These are phyloP conservation scores for Macrophomina phaseolina DNA, from an alignment of 2,329 filamentous ascomycete genomes.

Conservation along the genomic window DNA sequence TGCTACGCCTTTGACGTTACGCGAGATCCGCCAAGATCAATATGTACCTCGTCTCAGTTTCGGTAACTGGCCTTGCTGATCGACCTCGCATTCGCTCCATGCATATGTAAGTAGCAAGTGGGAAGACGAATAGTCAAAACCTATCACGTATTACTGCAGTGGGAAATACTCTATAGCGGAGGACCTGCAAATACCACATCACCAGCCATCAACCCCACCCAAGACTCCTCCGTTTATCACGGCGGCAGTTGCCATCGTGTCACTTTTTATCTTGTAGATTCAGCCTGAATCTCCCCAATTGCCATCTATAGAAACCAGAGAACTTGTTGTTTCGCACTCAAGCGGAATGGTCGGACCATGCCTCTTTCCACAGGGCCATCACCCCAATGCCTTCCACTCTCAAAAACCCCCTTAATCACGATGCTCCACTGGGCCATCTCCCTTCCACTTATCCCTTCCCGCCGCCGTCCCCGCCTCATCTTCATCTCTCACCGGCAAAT, in stretches of 20 bases:
- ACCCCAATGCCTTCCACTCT: neutral
- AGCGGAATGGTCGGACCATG: too few species aligned
- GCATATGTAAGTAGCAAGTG: neutral
- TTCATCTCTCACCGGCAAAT: slow-evolving; percentile 13
- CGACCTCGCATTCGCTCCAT: neutral
- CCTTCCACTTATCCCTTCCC: slow-evolving; percentile 2
- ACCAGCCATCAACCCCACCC: neutral
- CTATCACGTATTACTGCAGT: neutral
- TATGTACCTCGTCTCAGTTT: neutral
- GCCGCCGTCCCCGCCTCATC: neutral
- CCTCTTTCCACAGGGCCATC: neutral
- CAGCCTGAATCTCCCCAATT: too few species aligned
- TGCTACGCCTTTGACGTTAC: neutral
- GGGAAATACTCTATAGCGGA: neutral
- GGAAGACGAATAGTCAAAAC: neutral
- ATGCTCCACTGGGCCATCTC: neutral
- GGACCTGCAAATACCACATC: neutral
- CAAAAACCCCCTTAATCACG: neutral
- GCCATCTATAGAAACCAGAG: too few species aligned
- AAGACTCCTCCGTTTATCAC: too few species aligned
- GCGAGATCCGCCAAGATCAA: neutral
- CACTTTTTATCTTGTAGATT: too few species aligned
- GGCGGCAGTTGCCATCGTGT: too few species aligned
- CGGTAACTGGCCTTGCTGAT: neutral
- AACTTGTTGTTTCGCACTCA: too few species aligned